phyloP scores from a whole-genome alignment of 176 grass and related monocot species.

The Cenchrus americanus region DNA sequence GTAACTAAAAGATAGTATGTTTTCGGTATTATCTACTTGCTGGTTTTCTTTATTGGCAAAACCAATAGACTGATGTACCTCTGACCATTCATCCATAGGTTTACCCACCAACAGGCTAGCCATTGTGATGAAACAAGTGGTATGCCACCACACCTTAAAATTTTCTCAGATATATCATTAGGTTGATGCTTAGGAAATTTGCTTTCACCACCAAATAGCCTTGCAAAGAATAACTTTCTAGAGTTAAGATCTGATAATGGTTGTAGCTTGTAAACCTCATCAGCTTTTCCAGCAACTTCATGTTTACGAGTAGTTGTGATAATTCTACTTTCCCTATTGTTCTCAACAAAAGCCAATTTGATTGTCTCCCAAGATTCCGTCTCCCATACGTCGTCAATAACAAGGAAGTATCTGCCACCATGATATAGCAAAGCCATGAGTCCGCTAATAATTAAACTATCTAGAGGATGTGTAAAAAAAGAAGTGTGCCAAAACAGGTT shows the following conservation, averaged over 20 bases:
- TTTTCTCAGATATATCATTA: background rate
- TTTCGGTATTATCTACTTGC: background rate
- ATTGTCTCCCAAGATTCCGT: background rate
- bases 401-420: background rate
- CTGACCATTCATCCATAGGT: background rate
- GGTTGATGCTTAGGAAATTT: background rate
- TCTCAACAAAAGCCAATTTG: background rate
- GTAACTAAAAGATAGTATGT: constrained; percentile 32
- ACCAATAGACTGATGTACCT: background rate
- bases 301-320: background rate
- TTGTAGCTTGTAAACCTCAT: background rate
- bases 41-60: background rate
- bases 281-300: background rate
- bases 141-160: background rate
- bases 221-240: background rate
- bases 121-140: background rate
- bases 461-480: too few species aligned
- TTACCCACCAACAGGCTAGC: background rate
- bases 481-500: too few species aligned
- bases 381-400: background rate
- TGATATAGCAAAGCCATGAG: too few species aligned
- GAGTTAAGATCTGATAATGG: background rate
- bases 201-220: background rate
- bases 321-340: background rate
- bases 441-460: too few species aligned